Conservation (phyloP, 176 grass and related monocot species). For the Tillandsia fasciculata region DNA sequence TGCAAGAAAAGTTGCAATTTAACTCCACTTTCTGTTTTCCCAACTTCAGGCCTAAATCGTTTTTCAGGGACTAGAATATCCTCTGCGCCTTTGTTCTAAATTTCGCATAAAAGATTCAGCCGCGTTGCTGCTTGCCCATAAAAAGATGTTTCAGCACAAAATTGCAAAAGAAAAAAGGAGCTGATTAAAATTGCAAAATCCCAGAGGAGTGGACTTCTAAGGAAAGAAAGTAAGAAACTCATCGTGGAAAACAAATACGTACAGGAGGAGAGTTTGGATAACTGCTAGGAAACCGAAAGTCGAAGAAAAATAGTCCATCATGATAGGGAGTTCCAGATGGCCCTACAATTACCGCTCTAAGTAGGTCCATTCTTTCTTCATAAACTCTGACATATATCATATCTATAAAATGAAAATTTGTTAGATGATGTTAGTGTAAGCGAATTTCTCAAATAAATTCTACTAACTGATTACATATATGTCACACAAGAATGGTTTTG, state of each 20-base stretch:
- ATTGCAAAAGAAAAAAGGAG: no score
- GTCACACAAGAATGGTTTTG: background rate
- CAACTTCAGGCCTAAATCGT: no score
- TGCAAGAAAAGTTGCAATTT: no score
- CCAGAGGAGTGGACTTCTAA: background rate
- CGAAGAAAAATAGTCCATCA: constrained; percentile 97
- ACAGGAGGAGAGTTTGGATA: constrained; percentile 75
- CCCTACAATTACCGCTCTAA: constrained; percentile 77
- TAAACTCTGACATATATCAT: constrained; percentile 70
- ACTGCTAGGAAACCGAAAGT: constrained; percentile 50
- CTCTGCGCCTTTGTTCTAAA: no score
- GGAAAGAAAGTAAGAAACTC: background rate
- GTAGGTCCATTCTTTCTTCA: constrained; percentile 83
- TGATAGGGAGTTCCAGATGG: constrained; percentile 86
- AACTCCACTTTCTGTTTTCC: no score
- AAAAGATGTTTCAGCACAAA: no score
- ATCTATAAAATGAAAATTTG: constrained; percentile 27
- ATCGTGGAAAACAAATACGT: constrained; percentile 16
- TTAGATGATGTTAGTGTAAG: background rate
- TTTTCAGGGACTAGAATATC: no score
- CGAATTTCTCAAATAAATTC: constrained; percentile 10
- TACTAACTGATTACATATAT: background rate
- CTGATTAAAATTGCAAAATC: background rate
- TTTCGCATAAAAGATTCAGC: no score
- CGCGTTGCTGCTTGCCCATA: no score